Conservation (phyloP, 1,284 basidiomycete genomes). For the Ceratobasidium sp. region DNA sequence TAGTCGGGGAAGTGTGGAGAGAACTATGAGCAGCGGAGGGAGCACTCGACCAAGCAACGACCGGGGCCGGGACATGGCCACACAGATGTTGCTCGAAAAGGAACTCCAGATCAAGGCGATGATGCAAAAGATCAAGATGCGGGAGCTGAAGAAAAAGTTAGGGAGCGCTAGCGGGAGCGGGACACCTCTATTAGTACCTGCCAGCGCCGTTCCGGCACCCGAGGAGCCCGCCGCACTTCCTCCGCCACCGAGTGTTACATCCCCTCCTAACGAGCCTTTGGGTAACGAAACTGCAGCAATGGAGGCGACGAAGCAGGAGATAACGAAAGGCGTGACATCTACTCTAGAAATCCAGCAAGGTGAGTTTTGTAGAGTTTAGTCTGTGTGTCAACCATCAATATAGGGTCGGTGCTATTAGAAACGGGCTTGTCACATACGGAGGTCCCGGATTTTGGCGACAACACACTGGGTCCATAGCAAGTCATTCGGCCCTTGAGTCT, state of each 20-base stretch:
- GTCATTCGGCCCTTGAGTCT: neutral
- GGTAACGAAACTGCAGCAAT: neutral
- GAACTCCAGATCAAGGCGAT: conserved; percentile 42
- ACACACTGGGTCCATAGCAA: conserved; percentile 26
- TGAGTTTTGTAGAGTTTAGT: neutral
- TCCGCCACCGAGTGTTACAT: neutral
- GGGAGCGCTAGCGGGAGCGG: neutral
- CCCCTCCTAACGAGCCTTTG: neutral
- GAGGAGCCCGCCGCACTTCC: neutral
- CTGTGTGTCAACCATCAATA: neutral
- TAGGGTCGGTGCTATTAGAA: neutral
- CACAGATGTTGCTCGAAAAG: conserved; percentile 29
- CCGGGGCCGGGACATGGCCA: conserved; percentile 28
- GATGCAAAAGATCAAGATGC: conserved; percentile 41
- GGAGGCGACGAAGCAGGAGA: neutral
- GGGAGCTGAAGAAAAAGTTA: conserved; percentile 41
- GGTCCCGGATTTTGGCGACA: neutral
- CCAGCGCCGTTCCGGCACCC: neutral
- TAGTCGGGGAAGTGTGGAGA: conserved; percentile 7
- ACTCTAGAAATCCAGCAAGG: conserved; percentile 4
- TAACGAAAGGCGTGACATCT: neutral
- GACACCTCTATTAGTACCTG: conserved; percentile 16
- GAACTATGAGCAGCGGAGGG: neutral
- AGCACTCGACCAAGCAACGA: neutral
- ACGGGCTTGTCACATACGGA: neutral